These are phyloP conservation scores for Cryphonectria naterciae DNA, from an alignment of 2,329 filamentous ascomycete species.

Conservation along the genomic window DNA sequence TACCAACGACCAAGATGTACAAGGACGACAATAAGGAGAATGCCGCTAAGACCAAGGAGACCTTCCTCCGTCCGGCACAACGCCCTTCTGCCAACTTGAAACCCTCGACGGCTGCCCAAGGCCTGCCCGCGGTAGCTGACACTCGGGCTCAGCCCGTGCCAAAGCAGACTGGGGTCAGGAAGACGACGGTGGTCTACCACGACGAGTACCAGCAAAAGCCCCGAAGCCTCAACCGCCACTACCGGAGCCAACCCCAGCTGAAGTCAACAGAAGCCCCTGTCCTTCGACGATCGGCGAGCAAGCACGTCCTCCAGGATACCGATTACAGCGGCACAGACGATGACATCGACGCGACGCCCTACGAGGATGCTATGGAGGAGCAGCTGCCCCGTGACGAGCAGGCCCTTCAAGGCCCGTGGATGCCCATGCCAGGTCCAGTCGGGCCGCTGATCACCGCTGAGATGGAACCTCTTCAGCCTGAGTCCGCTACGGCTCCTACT, in stretches of 20 bases:
- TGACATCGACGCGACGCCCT: constrained; percentile 46
- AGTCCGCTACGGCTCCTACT: constrained; percentile 18
- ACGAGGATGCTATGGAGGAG: constrained; percentile 52
- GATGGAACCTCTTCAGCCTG: constrained; percentile 25
- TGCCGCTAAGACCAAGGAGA: constrained; percentile 39
- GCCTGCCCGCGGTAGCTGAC: constrained; percentile 16
- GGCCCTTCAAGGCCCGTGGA: constrained; percentile 8
- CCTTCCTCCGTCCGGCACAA: constrained; percentile 45
- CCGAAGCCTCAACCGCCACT: constrained; percentile 43
- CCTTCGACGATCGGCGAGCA: constrained; percentile 51
- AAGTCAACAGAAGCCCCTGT: constrained; percentile 45
- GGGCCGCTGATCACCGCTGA: constrained; percentile 19
- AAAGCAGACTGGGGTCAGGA: constrained; percentile 32
- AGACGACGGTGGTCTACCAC: constrained; percentile 34
- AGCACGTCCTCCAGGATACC: constrained; percentile 36
- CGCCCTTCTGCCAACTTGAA: constrained; percentile 32
- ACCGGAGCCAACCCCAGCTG: constrained; percentile 59
- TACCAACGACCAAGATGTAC: constrained; percentile 36
- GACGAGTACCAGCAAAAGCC: constrained; percentile 39
- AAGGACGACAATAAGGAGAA: constrained; percentile 52
- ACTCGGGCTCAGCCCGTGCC: constrained; percentile 14
- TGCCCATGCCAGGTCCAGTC: constrained; percentile 5
- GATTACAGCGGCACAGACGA: constrained; percentile 31
- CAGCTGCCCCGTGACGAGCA: constrained; percentile 38
- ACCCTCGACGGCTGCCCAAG: constrained; percentile 25